Evolutionary conservation across 176 grass and related monocot species (phyloP).

Genomic region (Metroxylon sagu): DNA sequence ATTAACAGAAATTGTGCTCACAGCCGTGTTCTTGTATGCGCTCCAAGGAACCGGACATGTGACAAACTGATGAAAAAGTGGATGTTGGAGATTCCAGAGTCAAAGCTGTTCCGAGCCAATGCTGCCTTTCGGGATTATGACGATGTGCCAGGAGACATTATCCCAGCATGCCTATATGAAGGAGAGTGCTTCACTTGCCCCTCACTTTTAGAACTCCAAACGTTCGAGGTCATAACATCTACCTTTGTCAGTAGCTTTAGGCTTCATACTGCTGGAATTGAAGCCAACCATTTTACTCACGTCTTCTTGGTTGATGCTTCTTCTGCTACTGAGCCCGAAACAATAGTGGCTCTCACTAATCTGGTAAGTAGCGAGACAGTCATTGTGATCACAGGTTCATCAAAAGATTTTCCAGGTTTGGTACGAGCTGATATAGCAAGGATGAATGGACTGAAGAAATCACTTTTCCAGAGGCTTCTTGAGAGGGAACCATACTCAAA

Average conservation of each 20-base stretch:
- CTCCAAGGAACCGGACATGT: constrained; percentile 22
- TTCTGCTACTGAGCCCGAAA: constrained; percentile 23
- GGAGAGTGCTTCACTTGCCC: constrained; percentile 28
- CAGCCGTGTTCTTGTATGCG: constrained; percentile 22
- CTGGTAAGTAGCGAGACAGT: constrained; percentile 14
- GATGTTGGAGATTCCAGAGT: background rate
- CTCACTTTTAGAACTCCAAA: background rate
- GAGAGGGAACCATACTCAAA: constrained; percentile 9
- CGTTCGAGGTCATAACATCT: constrained; percentile 18
- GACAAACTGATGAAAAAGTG: constrained; percentile 10
- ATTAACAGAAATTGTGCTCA: background rate
- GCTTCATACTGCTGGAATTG: constrained; percentile 18
- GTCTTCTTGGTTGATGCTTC: constrained; percentile 30
- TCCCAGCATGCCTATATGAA: constrained; percentile 1
- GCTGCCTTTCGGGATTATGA: constrained; percentile 25
- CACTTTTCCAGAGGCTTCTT: constrained; percentile 25
- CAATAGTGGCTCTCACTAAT: constrained; percentile 17
- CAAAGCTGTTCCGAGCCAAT: constrained; percentile 28
- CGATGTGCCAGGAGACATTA: constrained; percentile 24
- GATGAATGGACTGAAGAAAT: constrained; percentile 16
- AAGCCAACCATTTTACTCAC: constrained; percentile 29
- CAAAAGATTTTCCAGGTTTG: background rate
- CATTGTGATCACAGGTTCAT: constrained; percentile 23
- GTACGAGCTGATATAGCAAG: constrained; percentile 28
- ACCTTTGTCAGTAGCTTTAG: constrained; percentile 27